phyloP scores from a whole-genome alignment of 371 early-diverging fungal genomes.

The Haplosporangium sp. region DNA sequence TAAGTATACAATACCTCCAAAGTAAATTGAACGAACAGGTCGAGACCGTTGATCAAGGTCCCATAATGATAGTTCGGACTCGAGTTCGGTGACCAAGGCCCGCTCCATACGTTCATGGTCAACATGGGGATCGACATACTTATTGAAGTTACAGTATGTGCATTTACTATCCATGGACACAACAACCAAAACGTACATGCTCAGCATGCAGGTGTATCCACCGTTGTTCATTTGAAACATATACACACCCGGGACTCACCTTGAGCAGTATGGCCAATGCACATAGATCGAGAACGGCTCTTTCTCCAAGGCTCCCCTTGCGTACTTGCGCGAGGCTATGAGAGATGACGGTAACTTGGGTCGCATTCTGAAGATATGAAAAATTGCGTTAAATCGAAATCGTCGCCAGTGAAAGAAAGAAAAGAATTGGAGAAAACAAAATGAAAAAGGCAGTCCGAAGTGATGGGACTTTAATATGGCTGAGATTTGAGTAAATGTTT shows the following conservation, averaged over 20 bases:
- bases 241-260: conserved; percentile 37
- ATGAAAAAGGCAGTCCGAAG: too few relatives aligned
- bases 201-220: too few relatives aligned
- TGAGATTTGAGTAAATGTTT: too few relatives aligned
- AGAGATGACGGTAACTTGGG: too few relatives aligned
- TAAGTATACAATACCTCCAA: conserved; percentile 80
- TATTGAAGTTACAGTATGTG: conserved; percentile 89
- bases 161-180: conserved; percentile 67
- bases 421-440: too few relatives aligned
- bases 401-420: too few relatives aligned
- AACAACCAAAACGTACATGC: neutral
- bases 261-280: conserved; percentile 90
- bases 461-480: too few relatives aligned
- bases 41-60: conserved; percentile 19
- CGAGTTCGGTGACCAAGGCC: conserved; percentile 65
- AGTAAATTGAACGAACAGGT: conserved; percentile 73
- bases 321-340: too few relatives aligned
- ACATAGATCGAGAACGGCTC: conserved; percentile 77
- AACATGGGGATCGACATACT: conserved; percentile 74
- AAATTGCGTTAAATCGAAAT: too few relatives aligned
- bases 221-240: too few relatives aligned
- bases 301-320: neutral
- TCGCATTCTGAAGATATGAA: too few relatives aligned
- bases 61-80: conserved; percentile 30
- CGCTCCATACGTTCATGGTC: conserved; percentile 66